These are phyloP conservation scores for Candida morakotiae DNA, from an alignment of 805 yeast species.

Conservation along the genomic window DNA sequence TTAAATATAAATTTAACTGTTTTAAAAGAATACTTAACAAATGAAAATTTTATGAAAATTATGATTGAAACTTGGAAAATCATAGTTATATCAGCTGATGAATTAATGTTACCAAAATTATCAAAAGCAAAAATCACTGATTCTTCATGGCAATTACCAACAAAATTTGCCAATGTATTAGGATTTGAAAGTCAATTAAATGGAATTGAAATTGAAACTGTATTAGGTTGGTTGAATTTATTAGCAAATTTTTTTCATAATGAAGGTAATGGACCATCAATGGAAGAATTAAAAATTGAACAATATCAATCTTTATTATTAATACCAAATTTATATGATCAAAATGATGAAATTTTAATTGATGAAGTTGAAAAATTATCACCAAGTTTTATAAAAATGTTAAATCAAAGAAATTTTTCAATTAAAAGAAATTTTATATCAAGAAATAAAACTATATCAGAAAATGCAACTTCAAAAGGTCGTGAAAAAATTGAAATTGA, in stretches of 20 bases:
- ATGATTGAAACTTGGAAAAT: slow-evolving; percentile 82
- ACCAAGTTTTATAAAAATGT: slow-evolving; percentile 47
- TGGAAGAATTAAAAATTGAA: slow-evolving; percentile 56
- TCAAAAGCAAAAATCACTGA: slow-evolving; percentile 31
- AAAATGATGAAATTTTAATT: slow-evolving; percentile 41
- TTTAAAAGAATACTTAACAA: slow-evolving; percentile 55
- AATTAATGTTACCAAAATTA: slow-evolving; percentile 68
- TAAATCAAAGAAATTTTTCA: slow-evolving; percentile 41
- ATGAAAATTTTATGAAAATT: slow-evolving; percentile 53
- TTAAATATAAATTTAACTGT: slow-evolving; percentile 64
- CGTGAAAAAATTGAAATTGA: slow-evolving; percentile 45
- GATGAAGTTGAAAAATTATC: slow-evolving; percentile 58
- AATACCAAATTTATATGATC: slow-evolving; percentile 63
- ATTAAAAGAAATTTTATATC: slow-evolving; percentile 37
- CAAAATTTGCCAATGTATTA: slow-evolving; percentile 46
- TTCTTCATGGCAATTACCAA: slow-evolving; percentile 39
- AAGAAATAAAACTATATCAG: slow-evolving; percentile 64
- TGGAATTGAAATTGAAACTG: slow-evolving; percentile 57
- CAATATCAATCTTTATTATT: slow-evolving; percentile 62
- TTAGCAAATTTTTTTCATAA: slow-evolving; percentile 74
- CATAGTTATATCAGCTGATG: slow-evolving; percentile 65
- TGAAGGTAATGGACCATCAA: slow-evolving; percentile 76
- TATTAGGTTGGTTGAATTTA: slow-evolving; percentile 65
- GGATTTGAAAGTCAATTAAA: slow-evolving; percentile 42
- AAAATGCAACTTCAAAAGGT: slow-evolving; percentile 61